A percentile compares a stretch with the other conserved stretches of the same genome.
Evolutionary conservation across 1,139 yeast genomes (phyloP).

Genomic region (Hemisphaericaspora xylanilytica): DNA sequence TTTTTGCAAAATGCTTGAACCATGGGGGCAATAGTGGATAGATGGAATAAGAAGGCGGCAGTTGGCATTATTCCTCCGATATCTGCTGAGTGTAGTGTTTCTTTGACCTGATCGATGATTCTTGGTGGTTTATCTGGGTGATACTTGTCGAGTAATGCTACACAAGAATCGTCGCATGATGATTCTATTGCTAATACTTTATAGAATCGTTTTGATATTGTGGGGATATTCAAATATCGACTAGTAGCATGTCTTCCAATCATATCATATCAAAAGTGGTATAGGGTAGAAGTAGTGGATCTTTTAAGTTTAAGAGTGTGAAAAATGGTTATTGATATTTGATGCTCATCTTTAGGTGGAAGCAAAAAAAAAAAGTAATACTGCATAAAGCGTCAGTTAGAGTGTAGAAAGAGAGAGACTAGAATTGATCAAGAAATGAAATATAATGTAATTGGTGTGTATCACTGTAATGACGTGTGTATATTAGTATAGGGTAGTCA

Average conservation of each 20-base stretch:
- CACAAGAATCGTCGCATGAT: conserved; percentile 94
- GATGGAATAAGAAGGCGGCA: conserved; percentile 80
- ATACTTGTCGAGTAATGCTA: conserved; percentile 63
- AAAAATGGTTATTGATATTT: not conserved
- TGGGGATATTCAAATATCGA: not conserved
- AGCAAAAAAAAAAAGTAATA: too few species aligned
- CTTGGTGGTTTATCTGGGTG: conserved; percentile 37
- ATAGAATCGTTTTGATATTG: conserved; percentile 36
- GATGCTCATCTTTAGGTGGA: too few species aligned
- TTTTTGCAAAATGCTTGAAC: conserved; percentile 26
- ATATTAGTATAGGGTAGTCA: too few species aligned
- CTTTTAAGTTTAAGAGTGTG: not conserved
- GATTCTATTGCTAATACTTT: conserved; percentile 84
- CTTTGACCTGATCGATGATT: conserved; percentile 59
- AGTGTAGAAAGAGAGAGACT: too few species aligned
- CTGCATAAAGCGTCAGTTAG: too few species aligned
- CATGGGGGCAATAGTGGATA: conserved; percentile 40
- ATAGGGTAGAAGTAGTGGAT: not conserved
- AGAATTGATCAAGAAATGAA: too few species aligned
- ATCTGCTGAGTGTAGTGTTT: conserved; percentile 61
- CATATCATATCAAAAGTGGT: conserved; percentile 12
- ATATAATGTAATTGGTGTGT: too few species aligned
- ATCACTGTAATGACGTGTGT: too few species aligned
- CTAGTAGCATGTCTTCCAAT: conserved; percentile 4
- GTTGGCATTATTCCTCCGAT: conserved; percentile 90